A percentile compares a stretch with the other conserved stretches of the same genome.
Conservation (phyloP, 768 basidiomycete species). For the Trametes coccinea region DNA sequence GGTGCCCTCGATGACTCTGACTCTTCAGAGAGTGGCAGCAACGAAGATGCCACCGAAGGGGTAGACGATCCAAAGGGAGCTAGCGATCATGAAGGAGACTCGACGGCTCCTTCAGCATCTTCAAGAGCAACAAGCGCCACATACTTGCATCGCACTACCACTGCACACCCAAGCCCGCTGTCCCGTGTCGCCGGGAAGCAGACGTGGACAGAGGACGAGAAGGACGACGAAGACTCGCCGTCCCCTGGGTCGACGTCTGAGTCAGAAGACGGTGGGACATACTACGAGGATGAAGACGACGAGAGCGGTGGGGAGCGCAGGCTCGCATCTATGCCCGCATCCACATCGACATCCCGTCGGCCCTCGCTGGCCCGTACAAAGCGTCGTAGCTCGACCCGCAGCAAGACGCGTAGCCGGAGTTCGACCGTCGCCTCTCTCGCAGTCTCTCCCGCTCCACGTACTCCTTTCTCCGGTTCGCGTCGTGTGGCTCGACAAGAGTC, state of each 20-base stretch:
- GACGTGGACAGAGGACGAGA: constrained; percentile 54
- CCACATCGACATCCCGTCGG: constrained; percentile 6
- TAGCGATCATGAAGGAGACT: constrained; percentile 32
- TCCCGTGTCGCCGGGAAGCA: constrained; percentile 56
- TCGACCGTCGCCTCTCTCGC: constrained; percentile 67
- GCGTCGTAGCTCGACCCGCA: constrained; percentile 23
- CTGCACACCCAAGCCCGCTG: constrained; percentile 63
- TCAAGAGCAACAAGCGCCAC: constrained; percentile 38
- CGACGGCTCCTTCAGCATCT: constrained; percentile 38
- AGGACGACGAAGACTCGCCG: constrained; percentile 52
- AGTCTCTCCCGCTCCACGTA: constrained; percentile 35
- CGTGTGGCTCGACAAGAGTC: constrained; percentile 51
- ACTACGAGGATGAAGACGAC: constrained; percentile 11
- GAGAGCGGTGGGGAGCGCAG: constrained; percentile 24
- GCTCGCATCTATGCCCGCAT: constrained; percentile 26
- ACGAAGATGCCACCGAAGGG: constrained; percentile 28
- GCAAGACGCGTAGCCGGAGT: constrained; percentile 54
- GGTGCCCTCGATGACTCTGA: constrained; percentile 80
- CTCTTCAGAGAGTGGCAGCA: constrained; percentile 45
- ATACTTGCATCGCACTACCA: constrained; percentile 30
- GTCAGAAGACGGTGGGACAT: constrained; percentile 36
- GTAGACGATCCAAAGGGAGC: constrained; percentile 33
- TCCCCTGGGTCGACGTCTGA: constrained; percentile 60
- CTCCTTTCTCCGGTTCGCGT: neutral
- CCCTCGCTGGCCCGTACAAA: neutral